phyloP scores from a whole-genome alignment of 1,284 basidiomycete species.

The Melampsora americana region DNA sequence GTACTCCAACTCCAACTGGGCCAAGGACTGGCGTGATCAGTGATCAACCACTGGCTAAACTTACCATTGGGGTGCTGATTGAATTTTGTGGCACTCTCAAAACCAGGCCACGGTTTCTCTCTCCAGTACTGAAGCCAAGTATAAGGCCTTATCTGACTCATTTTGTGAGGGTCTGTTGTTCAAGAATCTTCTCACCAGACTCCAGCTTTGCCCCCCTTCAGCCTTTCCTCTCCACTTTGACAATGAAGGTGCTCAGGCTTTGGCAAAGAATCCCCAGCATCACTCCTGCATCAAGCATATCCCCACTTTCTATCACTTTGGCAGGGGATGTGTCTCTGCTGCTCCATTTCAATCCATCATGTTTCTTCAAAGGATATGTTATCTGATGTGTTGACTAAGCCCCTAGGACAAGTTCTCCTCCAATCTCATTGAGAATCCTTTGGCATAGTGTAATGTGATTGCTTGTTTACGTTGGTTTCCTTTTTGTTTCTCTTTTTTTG shows the following conservation, averaged over 20 bases:
- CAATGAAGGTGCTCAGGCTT: conserved; percentile 8
- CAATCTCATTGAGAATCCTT: too few species aligned
- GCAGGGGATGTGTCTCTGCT: conserved; percentile 2
- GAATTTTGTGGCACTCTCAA: not conserved
- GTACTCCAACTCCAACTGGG: conserved; percentile 5
- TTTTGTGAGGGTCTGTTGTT: not conserved
- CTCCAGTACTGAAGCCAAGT: conserved; percentile 11
- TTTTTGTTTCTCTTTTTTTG: too few species aligned
- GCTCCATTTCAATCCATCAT: too few species aligned
- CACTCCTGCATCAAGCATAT: conserved; percentile 30
- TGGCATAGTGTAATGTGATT: too few species aligned
- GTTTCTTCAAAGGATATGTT: too few species aligned
- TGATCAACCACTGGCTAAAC: conserved; percentile 2
- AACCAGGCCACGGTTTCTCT: too few species aligned
- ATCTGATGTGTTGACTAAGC: too few species aligned
- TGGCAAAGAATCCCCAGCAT: too few species aligned
- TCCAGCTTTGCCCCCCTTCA: conserved; percentile 44
- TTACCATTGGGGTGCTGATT: not conserved
- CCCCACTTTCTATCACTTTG: conserved; percentile 18
- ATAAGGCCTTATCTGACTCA: not conserved
- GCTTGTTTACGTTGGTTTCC: too few species aligned
- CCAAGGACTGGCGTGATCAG: not conserved
- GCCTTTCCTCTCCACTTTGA: conserved; percentile 1
- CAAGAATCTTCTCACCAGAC: not conserved
- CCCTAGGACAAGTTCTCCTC: too few species aligned